Percentiles rank a stretch among this genome's conserved stretches.
Conservation (phyloP, 2,329 filamentous ascomycete species). For the Colletotrichum godetiae region DNA sequence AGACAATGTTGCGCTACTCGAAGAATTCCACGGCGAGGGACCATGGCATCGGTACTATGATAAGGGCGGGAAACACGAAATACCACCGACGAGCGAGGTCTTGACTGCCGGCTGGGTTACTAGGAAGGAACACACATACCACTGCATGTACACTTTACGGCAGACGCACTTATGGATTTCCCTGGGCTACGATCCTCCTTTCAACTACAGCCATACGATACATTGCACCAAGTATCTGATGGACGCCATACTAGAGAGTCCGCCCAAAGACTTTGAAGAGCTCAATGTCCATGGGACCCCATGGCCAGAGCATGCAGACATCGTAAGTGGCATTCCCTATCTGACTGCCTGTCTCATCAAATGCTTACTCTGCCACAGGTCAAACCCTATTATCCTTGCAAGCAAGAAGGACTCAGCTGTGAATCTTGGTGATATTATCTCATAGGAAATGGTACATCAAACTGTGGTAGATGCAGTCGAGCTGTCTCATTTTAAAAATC, state of each 20-base stretch:
- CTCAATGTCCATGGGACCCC: constrained; percentile 18
- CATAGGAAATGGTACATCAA: no score
- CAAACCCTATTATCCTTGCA: constrained; percentile 27
- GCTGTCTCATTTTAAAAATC: no score
- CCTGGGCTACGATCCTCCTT: constrained; percentile 21
- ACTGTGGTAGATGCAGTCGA: no score
- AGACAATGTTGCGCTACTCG: constrained; percentile 12
- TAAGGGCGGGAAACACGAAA: constrained; percentile 24
- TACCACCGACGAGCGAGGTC: constrained; percentile 20
- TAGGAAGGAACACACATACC: constrained; percentile 22
- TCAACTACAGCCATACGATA: constrained; percentile 18
- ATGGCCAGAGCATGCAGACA: constrained; percentile 26
- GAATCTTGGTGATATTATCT: constrained; percentile 9
- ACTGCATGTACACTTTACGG: constrained; percentile 22
- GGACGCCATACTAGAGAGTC: constrained; percentile 25
- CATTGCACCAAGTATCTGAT: constrained; percentile 25
- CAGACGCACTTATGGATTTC: constrained; percentile 20
- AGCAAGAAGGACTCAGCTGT: constrained; percentile 24
- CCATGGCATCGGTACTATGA: constrained; percentile 25
- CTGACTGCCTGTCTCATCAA: no score
- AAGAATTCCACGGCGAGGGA: constrained; percentile 10
- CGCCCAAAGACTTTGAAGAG: constrained; percentile 19
- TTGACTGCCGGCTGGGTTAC: constrained; percentile 8
- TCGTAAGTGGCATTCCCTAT: not conserved
- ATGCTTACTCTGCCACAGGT: not conserved